Conservation (phyloP, 2,329 filamentous ascomycete genomes). For the Colletotrichum agaves region DNA sequence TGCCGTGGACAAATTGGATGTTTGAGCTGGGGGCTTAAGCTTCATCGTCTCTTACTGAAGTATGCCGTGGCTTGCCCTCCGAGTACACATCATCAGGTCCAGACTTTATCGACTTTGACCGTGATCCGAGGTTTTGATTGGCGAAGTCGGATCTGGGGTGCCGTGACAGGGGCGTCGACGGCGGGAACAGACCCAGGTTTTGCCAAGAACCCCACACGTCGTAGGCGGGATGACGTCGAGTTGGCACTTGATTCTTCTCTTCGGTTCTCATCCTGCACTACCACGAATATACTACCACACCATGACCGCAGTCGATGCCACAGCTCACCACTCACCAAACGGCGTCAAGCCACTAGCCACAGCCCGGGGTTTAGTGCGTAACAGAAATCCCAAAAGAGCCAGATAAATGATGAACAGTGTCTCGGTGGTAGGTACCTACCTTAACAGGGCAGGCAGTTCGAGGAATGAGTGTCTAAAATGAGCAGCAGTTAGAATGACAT, state of each 20-base stretch:
- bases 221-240: slow-evolving; percentile 34
- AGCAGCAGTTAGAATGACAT: slow-evolving; percentile 21
- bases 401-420: slow-evolving; percentile 15
- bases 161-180: slow-evolving; percentile 12
- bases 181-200: slow-evolving; percentile 19
- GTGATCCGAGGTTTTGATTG: slow-evolving; percentile 17
- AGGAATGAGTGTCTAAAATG: not conserved
- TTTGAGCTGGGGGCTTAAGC: not conserved
- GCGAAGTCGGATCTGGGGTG: slow-evolving; percentile 31
- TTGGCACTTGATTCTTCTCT: not conserved
- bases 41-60: slow-evolving; percentile 17
- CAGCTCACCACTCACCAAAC: not conserved
- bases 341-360: slow-evolving; percentile 28
- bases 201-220: slow-evolving; percentile 29
- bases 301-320: slow-evolving; percentile 21
- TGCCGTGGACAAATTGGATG: not conserved
- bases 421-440: too few relatives aligned
- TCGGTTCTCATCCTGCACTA: slow-evolving; percentile 1
- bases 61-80: slow-evolving; percentile 28
- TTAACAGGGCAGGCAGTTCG: not conserved
- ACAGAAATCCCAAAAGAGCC: slow-evolving; percentile 10
- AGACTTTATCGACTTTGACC: not conserved
- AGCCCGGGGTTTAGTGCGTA: slow-evolving; percentile 31
- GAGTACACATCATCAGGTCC: slow-evolving; percentile 14
- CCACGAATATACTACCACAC: slow-evolving; percentile 18